Base-by-base conservation (phyloP, 202 grass and related monocot genomes). In the Panicum hallii region DNA sequence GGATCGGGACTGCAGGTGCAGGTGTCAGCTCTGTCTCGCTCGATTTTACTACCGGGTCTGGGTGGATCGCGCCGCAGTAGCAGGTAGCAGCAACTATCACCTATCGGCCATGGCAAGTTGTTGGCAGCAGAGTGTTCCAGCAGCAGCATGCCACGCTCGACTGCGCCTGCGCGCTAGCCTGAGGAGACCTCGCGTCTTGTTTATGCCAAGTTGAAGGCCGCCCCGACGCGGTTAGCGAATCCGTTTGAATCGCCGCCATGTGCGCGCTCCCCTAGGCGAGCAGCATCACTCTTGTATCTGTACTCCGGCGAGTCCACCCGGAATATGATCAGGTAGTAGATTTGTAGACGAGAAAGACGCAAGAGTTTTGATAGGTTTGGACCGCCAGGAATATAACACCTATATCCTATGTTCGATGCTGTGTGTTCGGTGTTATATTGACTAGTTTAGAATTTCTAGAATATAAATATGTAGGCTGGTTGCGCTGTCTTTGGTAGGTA, bases 201-300 rank as follows among this genome's bases (percentile, higher is more conserved):
- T 48, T 42, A 38, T 11, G 3, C 57, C 83, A 62, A 83, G 75
- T 47, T 70, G 80, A 44, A 52, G 53, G 53, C 73, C n/a, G 8
- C 36, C 32, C 36, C 36, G 41, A 47, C 48, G 11, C 36, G 23
- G 42, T 52, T 74, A 38, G 70, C 30, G 11, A 43, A 12, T 30
- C 0, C 65, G 74, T 57, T 48, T 69, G 83, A 78, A 78, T 58
- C 50, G 72, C 40, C 26, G 46, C 63, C 40, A 76, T 53, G 74
- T 87, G 80, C 72, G 74, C 79, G 50, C 13, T 50, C 32, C 48
- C 63, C 47, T 1, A 30, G 81, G 60, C 67, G 45, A 65, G 80
- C 47, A 23, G 9, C 22, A n/a, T n/a, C n/a, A n/a, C n/a, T n/a
- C n/a, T n/a, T n/a, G n/a, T n/a, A n/a, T n/a, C n/a, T n/a, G n/a